Evolutionary conservation across 805 yeast species (phyloP), one percentile per base, ranked within the genome.

Genomic region (Candida krabiensis): DNA sequence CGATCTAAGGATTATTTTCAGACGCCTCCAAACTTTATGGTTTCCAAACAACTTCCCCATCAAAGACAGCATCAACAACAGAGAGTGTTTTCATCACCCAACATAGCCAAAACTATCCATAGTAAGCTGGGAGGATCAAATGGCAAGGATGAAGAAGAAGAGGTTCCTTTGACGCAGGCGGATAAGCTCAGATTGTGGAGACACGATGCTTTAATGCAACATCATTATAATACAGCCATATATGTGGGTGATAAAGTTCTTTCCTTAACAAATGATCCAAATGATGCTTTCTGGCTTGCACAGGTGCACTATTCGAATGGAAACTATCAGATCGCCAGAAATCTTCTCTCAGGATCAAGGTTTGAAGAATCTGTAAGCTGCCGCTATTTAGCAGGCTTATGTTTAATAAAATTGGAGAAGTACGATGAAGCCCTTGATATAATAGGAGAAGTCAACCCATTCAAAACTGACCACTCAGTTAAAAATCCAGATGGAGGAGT

Each of bases 241-340:
- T 88, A 80, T 57, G 76, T 93, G 19, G 98, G 96, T 12, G 96
- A 93, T 64, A 91, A 90, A 53, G 86, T 93, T 6, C 71, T 87
- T 28, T 77, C 89, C 1, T 65, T 93, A 43, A 89, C 97, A 0
- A 73, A 74, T 42, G 96, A 90, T 55, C 85, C 96, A 11, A 86
- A 83, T 54, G 98, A 91, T 58, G 96, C 96, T 9, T 91, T 88
- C 61, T 90, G 97, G 96, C 70, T 91, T 21, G 96, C 96, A 0
- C 96, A 91, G 64, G 95, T 86, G 4, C 80, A 84, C 58, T 87
- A 79, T 60, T 69, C 80, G 39, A 79, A 78, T 39, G 91, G 91
- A 9, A 78, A 85, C 55, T 89, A 79, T 60, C 73, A 82, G 28
- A 70, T 96, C 23, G 96, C 95, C 2, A 75, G 88, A 36, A 81